Evolutionary conservation across 1,284 basidiomycete species (phyloP).

Genomic region (Waitea zeae): DNA sequence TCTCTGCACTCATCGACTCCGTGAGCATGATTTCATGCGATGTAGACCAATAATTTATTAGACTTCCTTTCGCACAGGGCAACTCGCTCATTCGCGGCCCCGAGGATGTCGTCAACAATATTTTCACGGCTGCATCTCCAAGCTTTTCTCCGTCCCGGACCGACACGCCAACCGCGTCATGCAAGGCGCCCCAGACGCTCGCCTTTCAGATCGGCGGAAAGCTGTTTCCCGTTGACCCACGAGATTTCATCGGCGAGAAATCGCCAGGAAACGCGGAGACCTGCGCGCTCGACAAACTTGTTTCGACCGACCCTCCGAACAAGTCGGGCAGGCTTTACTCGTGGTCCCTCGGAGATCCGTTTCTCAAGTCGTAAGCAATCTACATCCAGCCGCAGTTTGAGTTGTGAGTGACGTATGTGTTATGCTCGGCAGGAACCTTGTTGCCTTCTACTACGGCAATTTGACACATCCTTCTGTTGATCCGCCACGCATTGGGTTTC

Average conservation of each 20-base stretch:
- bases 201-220: constrained; percentile 44
- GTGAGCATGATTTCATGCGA: constrained; percentile 12
- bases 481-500: constrained; percentile 48
- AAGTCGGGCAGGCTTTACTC: constrained; percentile 15
- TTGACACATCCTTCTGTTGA: constrained; percentile 42
- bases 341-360: constrained; percentile 23
- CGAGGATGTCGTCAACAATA: constrained; percentile 18
- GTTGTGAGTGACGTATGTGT: neutral
- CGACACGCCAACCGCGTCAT: constrained; percentile 19
- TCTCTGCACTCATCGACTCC: constrained; percentile 37
- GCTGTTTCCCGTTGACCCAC: constrained; percentile 46
- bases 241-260: constrained; percentile 34
- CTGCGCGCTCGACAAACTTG: constrained; percentile 30
- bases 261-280: constrained; percentile 18
- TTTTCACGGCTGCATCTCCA: constrained; percentile 20
- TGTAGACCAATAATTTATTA: no score
- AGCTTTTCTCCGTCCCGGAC: constrained; percentile 9
- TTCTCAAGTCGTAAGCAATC: no score
- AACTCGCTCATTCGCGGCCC: constrained; percentile 22
- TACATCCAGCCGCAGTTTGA: constrained; percentile 12
- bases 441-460: constrained; percentile 48
- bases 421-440: constrained; percentile 17
- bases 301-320: constrained; percentile 32
- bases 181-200: constrained; percentile 31
- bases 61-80: constrained; percentile 12